Evolutionary conservation across 345 rosid species (phyloP), one percentile per base, ranked within the genome.

Genomic region (Melaleuca alternifolia): DNA sequence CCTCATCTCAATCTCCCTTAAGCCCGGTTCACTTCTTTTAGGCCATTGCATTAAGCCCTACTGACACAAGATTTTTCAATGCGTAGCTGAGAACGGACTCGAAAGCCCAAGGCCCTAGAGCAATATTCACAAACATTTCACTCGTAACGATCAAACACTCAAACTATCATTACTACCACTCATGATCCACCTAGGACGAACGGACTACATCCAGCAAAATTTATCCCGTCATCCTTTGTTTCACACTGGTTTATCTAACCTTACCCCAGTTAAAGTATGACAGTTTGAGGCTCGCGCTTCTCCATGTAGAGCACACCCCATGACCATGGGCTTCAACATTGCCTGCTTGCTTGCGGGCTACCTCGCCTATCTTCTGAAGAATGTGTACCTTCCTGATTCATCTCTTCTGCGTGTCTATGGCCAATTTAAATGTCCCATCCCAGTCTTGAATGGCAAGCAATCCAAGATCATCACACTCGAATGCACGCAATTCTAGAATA

Each of bases 401-500:
- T 21, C 12, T 23, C 59, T 54, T n/a, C 59, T 11, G 6, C 12
- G n/a, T 54, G 59, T 23, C n/a, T 54, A 0, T 54, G 59, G n/a
- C 12, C 59, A 23, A 54, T 54, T 54, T 11, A 54, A 54, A 54
- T 54, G 21, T 9, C 5, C 59, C 23, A 9, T 54, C 59, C 11
- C 59, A 4, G 23, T 54, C 62, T 57, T 11, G 62, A 24, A 57
- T 57, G 62, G 30, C 28, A 11, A 57, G 62, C 62, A 0, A 12
- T 57, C 62, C 30, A 1, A 26, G 7, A 24, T 5, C 62, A 57
- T 5, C 30, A 14, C 6, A 57, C 62, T 13, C 62, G 2, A 3
- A 57, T 11, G 62, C 62, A 2, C 28, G 3, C 0, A 14, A 28
- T 57, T 18, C 71, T n/a, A 0, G 4, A 0, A 37, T 61, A n/a